phyloP scores from a whole-genome alignment of 148 eudicot species.

The Chenopodium suecicum region DNA sequence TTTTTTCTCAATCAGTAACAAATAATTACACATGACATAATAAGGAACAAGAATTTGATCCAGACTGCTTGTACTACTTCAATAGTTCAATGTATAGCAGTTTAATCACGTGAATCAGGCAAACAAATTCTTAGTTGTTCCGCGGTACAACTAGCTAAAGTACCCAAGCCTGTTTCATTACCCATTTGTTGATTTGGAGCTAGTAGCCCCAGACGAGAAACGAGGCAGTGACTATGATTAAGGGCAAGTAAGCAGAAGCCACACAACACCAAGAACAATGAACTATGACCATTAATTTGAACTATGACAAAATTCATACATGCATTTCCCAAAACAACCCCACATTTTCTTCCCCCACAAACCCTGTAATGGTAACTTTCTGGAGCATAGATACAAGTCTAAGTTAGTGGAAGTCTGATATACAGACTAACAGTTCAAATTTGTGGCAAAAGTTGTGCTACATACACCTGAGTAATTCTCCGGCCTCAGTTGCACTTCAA shows the following conservation, averaged over 20 bases:
- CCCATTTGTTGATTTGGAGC: no score
- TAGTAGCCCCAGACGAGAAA: no score
- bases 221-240: no score
- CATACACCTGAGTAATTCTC: neutral
- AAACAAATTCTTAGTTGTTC: no score
- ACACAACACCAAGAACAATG: neutral
- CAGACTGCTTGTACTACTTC: no score
- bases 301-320: constrained; percentile 27
- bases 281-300: neutral
- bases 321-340: neutral
- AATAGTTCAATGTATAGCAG: no score
- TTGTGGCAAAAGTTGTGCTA: constrained; percentile 9
- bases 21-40: no score
- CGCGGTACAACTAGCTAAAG: no score
- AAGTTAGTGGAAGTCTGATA: constrained; percentile 3
- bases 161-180: no score
- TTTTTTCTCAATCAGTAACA: no score
- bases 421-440: constrained; percentile 8
- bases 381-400: constrained; percentile 14
- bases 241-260: neutral
- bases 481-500: neutral
- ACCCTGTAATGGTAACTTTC: constrained; percentile 8
- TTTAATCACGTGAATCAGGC: no score
- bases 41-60: no score
- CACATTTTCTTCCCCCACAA: constrained; percentile 15